These are phyloP conservation scores for Zygosaccharomyces sapae DNA, from an alignment of 1,139 yeast genomes.

Conservation along the genomic window DNA sequence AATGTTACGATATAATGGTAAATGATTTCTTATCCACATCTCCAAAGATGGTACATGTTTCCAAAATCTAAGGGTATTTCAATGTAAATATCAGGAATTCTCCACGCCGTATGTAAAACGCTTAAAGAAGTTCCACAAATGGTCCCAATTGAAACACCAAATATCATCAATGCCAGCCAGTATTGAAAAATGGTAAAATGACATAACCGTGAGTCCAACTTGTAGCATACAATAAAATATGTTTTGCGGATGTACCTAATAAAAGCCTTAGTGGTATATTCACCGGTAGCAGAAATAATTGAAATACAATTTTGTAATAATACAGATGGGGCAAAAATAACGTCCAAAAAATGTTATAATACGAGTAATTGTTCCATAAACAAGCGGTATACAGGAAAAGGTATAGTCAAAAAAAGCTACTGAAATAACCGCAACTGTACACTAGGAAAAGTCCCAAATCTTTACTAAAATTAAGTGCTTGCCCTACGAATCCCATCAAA, in stretches of 20 bases:
- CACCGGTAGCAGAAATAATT: conserved; percentile 22
- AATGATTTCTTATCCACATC: conserved; percentile 1
- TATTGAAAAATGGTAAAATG: conserved; percentile 22
- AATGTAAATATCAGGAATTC: conserved; percentile 24
- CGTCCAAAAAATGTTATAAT: background rate
- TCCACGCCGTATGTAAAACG: conserved; percentile 19
- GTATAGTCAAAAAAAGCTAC: conserved; percentile 7
- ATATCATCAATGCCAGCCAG: conserved; percentile 18
- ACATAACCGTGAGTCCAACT: conserved; percentile 18
- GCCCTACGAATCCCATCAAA: background rate
- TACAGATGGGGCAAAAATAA: conserved; percentile 19
- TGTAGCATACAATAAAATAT: conserved; percentile 17
- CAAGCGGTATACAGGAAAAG: background rate
- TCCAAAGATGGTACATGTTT: conserved; percentile 8
- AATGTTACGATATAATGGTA: background rate
- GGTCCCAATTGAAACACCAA: conserved; percentile 22
- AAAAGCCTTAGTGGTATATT: conserved; percentile 24
- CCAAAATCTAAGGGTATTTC: conserved; percentile 17
- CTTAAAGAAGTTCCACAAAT: conserved; percentile 22
- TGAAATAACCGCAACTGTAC: conserved; percentile 13
- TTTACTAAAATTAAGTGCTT: conserved; percentile 3
- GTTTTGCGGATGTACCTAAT: conserved; percentile 22
- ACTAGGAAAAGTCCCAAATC: conserved; percentile 12
- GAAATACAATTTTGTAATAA: conserved; percentile 18
- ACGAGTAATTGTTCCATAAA: conserved; percentile 2